Conservation (phyloP, 352 stramenopile species). For the Phytophthora cryptogea region DNA sequence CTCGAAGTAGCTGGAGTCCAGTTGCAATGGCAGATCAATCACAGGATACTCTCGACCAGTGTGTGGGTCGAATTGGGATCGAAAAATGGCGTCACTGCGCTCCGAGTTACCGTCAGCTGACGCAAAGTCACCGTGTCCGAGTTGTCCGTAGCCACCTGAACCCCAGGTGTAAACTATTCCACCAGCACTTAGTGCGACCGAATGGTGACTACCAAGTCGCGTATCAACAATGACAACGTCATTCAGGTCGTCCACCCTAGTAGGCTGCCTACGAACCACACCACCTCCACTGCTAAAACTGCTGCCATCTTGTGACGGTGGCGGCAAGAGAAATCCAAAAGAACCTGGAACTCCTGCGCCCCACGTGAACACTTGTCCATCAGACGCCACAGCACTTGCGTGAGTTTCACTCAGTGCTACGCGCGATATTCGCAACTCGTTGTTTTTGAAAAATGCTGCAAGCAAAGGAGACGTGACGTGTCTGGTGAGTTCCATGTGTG, state of each 20-base stretch:
- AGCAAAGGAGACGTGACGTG: slow-evolving; percentile 49
- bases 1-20: slow-evolving; percentile 75
- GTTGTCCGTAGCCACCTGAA: slow-evolving; percentile 64
- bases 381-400: slow-evolving; percentile 62
- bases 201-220: slow-evolving; percentile 66
- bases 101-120: slow-evolving; percentile 17
- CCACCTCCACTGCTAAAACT: slow-evolving; percentile 16
- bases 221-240: slow-evolving; percentile 52
- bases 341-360: slow-evolving; percentile 62
- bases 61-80: slow-evolving; percentile 69
- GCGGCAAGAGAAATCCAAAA: slow-evolving; percentile 58
- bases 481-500: slow-evolving; percentile 44
- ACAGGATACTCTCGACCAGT: slow-evolving; percentile 66
- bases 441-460: slow-evolving; percentile 71
- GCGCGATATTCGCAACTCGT: slow-evolving; percentile 58
- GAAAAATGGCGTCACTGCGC: slow-evolving; percentile 60
- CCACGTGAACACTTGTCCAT: slow-evolving; percentile 76
- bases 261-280: slow-evolving; percentile 41
- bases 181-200: slow-evolving; percentile 61
- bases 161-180: slow-evolving; percentile 77
- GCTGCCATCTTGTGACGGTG: slow-evolving; percentile 18
- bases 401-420: slow-evolving; percentile 59
- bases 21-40: slow-evolving; percentile 67
- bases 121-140: slow-evolving; percentile 73
- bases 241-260: slow-evolving; percentile 69